Base-by-base conservation (phyloP, 2,329 filamentous ascomycete genomes). In the Diaporthe capsici region DNA sequence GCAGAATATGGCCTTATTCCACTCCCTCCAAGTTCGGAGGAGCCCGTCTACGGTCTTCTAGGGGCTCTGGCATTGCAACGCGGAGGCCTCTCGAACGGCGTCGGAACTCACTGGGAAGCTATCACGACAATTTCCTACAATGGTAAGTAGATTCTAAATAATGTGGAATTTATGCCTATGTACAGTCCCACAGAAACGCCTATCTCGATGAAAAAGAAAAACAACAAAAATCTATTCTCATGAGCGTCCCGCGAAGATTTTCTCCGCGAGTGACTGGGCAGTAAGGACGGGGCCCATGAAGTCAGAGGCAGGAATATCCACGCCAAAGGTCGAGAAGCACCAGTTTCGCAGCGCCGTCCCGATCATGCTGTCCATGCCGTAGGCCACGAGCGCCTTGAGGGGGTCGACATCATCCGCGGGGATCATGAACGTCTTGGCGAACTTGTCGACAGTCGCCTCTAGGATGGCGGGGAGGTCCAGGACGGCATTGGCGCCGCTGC, bases 281-380 rank as follows among this genome's bases (percentile, higher is more conserved):
- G 51, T 53, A 25, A 53, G 51, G 13, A 53, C 37, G 22, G 37
- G 60, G 17, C 60, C 44, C 37, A 65, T 34, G 9, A 65, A 25
- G 13, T 80, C 78, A n/a, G 82, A 75, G 57, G 83, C 83, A 12
- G 82, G 80, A 4, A 86, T 77, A 70, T 86, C 82, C 3, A 85
- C 78, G 42, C 79, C 80, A 72, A 84, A 82, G 13, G 78, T 76
- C 8, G 78, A 75, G 65, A 79, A 85, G 39, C 85, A 80, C 82
- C 82, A 85, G 0, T 80, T 80, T 22, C 85, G 80, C 61, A 86
- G 82, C 76, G 86, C 85, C 13, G 83, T 80, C 0, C 81, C 84
- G 49, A 86, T 80, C 83, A 87, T 85, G 72, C 82, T 84, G 76
- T 86, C 85, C 22, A 87, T 77, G 9, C 85, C 85, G 75, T 82